Evolutionary conservation across 805 yeast species (phyloP).

Genomic region (Saccharomycopsis sp.): DNA sequence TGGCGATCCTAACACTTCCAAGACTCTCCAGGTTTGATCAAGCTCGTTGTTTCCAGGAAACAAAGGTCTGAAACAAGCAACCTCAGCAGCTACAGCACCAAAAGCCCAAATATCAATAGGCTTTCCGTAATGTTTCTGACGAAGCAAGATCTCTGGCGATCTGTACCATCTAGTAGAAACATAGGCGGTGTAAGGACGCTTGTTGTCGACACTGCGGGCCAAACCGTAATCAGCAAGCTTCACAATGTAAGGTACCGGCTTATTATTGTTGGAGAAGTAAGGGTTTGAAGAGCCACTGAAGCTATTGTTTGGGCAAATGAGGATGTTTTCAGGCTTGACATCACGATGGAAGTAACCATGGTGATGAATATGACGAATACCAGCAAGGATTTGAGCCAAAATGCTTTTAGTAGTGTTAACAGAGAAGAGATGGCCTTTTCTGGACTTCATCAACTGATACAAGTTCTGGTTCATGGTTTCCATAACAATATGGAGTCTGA

Average conservation of each 20-base stretch:
- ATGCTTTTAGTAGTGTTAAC: slow-evolving; percentile 57
- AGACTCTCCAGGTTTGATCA: slow-evolving; percentile 69
- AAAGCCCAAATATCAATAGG: slow-evolving; percentile 86
- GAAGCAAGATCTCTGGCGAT: slow-evolving; percentile 70
- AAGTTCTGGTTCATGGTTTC: slow-evolving; percentile 82
- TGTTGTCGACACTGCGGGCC: slow-evolving; percentile 52
- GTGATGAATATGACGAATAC: slow-evolving; percentile 74
- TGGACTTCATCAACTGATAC: slow-evolving; percentile 64
- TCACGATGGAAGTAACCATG: slow-evolving; percentile 77
- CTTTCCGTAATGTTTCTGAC: slow-evolving; percentile 54
- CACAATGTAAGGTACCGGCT: slow-evolving; percentile 41
- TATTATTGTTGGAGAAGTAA: slow-evolving; percentile 26
- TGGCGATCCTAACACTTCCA: slow-evolving; percentile 73
- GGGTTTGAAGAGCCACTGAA: slow-evolving; percentile 22
- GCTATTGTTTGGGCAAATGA: slow-evolving; percentile 57
- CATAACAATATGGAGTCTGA: slow-evolving; percentile 74
- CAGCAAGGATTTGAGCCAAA: slow-evolving; percentile 64
- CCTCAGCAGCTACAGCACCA: slow-evolving; percentile 71
- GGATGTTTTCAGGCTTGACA: slow-evolving; percentile 87
- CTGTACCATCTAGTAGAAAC: slow-evolving; percentile 85
- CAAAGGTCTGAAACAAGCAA: slow-evolving; percentile 66
- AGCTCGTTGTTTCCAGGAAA: slow-evolving; percentile 78
- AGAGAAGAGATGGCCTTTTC: slow-evolving; percentile 49
- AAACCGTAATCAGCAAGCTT: slow-evolving; percentile 79
- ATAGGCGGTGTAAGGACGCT: slow-evolving; percentile 60